Base-by-base conservation (phyloP, 805 yeast species). In the Schwanniomyces vanrijiae region DNA sequence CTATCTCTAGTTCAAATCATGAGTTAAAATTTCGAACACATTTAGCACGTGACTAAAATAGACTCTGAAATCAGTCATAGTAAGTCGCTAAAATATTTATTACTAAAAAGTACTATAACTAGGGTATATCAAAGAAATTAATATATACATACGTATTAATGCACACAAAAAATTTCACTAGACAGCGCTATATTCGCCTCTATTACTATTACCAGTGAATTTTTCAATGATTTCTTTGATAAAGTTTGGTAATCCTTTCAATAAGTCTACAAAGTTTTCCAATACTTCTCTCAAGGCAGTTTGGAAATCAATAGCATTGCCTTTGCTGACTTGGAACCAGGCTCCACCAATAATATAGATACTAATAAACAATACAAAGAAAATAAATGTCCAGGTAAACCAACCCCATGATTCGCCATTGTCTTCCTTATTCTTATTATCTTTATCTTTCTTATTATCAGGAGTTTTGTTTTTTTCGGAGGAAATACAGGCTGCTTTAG, bases 121-220 rank as follows among this genome's bases (percentile, higher is more conserved):
- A 26, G n/a, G 29, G n/a, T 26, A 26, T 7, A 3, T 26, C 13
- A 26, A 5, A 26, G 35, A 14, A 39, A 35, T 13, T n/a, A 38
- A 26, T 37, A 43, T 45, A 28, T 33, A 31, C 43, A 41, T 22
- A 18, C n/a, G 28, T 31, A 31, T 31, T 31, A 31, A 7, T 18
- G 8, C 8, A 4, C 10, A 9, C 2, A 14, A 35, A 38, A 9
- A 7, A 19, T 9, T 2, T 37, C 22, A 21, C 69, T 73, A 91
- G 9, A 94, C 96, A 29, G 97, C 98, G 61, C 96, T 84, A 65
- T 94, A 92, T 16, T 96, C 98, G 22, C 96, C 96, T 62, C 96
- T 79, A 56, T 75, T 73, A 40, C 78, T 69, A 45, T 76, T 68
- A 19, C 82, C 78, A 5, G 91, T 85, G 28, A 91, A 64, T 57